Evolutionary conservation across 805 yeast species (phyloP).

Genomic region (Hanseniaspora meyeri): DNA sequence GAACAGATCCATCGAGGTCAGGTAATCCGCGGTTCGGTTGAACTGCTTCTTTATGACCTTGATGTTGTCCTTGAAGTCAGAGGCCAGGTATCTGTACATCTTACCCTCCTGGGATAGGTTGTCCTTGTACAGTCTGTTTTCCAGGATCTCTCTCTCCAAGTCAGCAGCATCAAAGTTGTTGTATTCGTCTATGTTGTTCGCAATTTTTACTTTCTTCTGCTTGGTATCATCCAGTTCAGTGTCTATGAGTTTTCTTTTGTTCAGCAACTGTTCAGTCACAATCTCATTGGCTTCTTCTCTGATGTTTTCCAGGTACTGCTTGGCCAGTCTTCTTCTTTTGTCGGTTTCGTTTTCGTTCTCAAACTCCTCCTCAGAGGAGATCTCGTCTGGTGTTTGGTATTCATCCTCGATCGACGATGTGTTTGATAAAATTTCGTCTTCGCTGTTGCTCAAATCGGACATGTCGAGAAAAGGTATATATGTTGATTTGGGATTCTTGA

Average conservation of each 20-base stretch:
- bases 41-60: slow-evolving; percentile 36
- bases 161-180: slow-evolving; percentile 77
- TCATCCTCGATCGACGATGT: slow-evolving; percentile 31
- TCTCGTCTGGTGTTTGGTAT: slow-evolving; percentile 32
- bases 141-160: slow-evolving; percentile 72
- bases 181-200: slow-evolving; percentile 25
- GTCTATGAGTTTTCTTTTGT: slow-evolving; percentile 16
- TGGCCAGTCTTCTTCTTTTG: slow-evolving; percentile 85
- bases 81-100: slow-evolving; percentile 57
- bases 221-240: slow-evolving; percentile 3
- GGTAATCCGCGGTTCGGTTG: slow-evolving; percentile 26
- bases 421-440: slow-evolving; percentile 13
- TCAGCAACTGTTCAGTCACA: slow-evolving; percentile 19
- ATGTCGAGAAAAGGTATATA: background rate
- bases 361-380: slow-evolving; percentile 61
- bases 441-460: slow-evolving; percentile 3
- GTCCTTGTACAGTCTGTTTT: slow-evolving; percentile 69
- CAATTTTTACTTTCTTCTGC: background rate
- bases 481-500: slow-evolving; percentile 30
- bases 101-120: slow-evolving; percentile 84
- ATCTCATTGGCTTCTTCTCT: slow-evolving; percentile 43
- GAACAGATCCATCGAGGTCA: slow-evolving; percentile 9
- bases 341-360: slow-evolving; percentile 77
- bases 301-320: slow-evolving; percentile 74
- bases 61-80: slow-evolving; percentile 34